Evolutionary conservation across 2,329 filamentous ascomycete species (phyloP).

Genomic region (Fusarium circinatum): DNA sequence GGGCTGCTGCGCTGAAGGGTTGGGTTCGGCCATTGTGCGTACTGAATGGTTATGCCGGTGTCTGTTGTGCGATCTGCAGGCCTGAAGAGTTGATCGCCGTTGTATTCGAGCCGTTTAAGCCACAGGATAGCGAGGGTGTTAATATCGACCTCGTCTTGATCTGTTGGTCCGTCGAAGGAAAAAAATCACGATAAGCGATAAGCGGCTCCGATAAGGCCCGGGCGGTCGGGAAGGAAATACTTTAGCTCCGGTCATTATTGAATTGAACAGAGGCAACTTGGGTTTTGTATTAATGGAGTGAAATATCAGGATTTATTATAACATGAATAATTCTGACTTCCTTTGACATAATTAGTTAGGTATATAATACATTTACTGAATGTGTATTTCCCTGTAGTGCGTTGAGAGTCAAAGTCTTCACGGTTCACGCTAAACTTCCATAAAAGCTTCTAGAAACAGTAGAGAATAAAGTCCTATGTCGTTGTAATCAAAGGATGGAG

Average conservation of each 20-base stretch:
- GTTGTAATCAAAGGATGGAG: background rate
- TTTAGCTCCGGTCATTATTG: slow-evolving; percentile 15
- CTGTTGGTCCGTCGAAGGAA: slow-evolving; percentile 27
- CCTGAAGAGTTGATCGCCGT: background rate
- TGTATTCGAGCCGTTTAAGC: slow-evolving; percentile 11
- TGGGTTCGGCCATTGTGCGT: slow-evolving; percentile 40
- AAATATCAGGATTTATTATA: too few species aligned
- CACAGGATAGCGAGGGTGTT: slow-evolving; percentile 19
- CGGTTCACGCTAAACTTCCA: background rate
- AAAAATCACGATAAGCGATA: slow-evolving; percentile 30
- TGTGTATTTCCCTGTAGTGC: background rate
- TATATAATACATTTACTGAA: background rate
- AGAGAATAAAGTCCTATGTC: background rate
- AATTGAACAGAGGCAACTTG: background rate
- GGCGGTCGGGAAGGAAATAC: slow-evolving; percentile 40
- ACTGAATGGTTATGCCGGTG: background rate
- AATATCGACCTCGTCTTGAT: slow-evolving; percentile 17
- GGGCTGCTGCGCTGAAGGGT: slow-evolving; percentile 41
- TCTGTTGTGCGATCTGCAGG: background rate
- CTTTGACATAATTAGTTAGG: background rate
- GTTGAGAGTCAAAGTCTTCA: background rate
- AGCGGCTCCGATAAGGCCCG: slow-evolving; percentile 36
- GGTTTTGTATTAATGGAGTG: background rate
- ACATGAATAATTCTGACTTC: background rate
- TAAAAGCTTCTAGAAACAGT: slow-evolving; percentile 12